A percentile compares a stretch with the other conserved stretches of the same genome.
Conservation (phyloP, 108 stramenopile species). For the Ochromonas danica region DNA sequence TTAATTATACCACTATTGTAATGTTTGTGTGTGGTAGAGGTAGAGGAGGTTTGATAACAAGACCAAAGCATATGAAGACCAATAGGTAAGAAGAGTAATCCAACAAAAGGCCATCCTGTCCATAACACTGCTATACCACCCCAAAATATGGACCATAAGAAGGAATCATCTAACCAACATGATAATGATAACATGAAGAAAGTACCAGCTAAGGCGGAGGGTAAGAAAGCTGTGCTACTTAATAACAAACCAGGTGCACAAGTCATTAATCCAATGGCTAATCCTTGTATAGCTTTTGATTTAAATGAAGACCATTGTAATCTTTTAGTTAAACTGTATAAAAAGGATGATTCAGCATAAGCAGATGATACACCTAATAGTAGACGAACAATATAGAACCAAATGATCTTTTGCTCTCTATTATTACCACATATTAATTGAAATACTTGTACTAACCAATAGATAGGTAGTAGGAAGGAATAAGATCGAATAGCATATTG, state of each 20-base stretch:
- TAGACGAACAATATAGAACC: conserved; percentile 60
- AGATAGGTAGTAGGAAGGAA: conserved; percentile 75
- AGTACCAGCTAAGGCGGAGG: conserved; percentile 68
- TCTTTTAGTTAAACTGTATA: background rate
- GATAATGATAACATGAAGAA: conserved; percentile 60
- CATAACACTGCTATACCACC: conserved; percentile 73
- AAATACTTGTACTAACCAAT: conserved; percentile 31
- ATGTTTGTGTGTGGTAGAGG: background rate
- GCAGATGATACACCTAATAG: conserved; percentile 55
- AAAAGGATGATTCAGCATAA: conserved; percentile 3
- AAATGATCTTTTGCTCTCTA: conserved; percentile 51
- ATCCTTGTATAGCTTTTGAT: background rate
- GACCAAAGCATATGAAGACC: conserved; percentile 65
- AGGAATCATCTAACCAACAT: conserved; percentile 52
- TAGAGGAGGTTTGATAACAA: background rate
- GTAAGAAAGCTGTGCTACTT: conserved; percentile 73
- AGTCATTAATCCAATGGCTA: background rate
- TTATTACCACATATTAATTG: no score
- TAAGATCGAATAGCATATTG: conserved; percentile 86
- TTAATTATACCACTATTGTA: background rate
- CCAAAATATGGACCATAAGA: conserved; percentile 59
- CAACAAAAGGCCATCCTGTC: conserved; percentile 96
- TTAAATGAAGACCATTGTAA: background rate
- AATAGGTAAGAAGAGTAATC: conserved; percentile 78
- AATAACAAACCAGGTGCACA: conserved; percentile 69